Evolutionary conservation across 768 basidiomycete species (phyloP), one percentile per base, ranked within the genome.

Genomic region (Mycena epipterygia): DNA sequence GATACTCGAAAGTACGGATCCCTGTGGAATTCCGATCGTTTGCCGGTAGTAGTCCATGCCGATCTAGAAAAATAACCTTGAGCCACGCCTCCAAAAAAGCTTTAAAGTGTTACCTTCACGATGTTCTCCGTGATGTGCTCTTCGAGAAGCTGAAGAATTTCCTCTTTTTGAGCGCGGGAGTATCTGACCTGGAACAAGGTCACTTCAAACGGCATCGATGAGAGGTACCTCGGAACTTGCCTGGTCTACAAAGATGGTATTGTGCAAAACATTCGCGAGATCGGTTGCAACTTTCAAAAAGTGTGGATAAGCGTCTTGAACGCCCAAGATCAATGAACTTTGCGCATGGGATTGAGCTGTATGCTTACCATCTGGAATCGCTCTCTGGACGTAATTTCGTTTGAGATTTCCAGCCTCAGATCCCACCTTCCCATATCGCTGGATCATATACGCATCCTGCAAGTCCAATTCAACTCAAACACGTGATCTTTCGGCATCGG

Each of bases 11-110:
- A 99, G 82, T n/a, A 96, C 90, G 3, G 97, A 98, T 25, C 98
- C 98, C 80, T 99, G 98, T 1, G 98, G 97, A 27, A 99, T 99
- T 3, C 98, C 98, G 32, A 95, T 89, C n/a, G 87, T 89, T 79
- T 99, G 98, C 16, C 93, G 90, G 77, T 93, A 97, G 76, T 92
- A 95, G 46, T 88, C 81, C n/a, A 82, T 75, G 1, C 93, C 94
- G 60, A 98, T 96, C 95, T 97, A 72, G 19, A 37, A 29, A 42
- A 35, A 42, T 37, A 70, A 35, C 48, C 48, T 42, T 68, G 55
- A 72, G 30, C 46, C 23, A 69, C 16, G 21, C 4, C n/a, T n/a
- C n/a, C 16, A 21, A 29, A 51, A 57, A 27, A 3, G 42, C 56
- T 56, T 66, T 33, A 44, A 16, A 33, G 21, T 49, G 25, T 16